phyloP scores from a whole-genome alignment of 2,329 filamentous ascomycete genomes.

The Thermomyces lanuginosus region DNA sequence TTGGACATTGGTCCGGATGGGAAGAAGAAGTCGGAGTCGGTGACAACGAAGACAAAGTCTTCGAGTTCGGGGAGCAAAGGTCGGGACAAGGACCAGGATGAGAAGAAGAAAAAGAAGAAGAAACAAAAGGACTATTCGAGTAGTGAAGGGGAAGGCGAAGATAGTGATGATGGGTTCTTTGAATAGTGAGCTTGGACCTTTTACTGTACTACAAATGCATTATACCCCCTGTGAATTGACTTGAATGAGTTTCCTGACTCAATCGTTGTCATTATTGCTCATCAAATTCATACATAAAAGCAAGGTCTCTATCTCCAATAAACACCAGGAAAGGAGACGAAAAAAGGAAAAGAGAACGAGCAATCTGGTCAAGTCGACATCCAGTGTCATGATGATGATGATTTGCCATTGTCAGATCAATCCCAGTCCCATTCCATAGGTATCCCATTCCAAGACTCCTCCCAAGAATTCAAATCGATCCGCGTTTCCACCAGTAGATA shows the following conservation, averaged over 20 bases:
- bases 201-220: slow-evolving; percentile 1
- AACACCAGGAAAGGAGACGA: too few species aligned
- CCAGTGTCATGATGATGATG: too few species aligned
- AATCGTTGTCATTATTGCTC: slow-evolving; percentile 3
- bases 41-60: too few species aligned
- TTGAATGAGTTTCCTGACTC: slow-evolving; percentile 2
- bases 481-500: too few species aligned
- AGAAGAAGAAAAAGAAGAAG: slow-evolving; percentile 6
- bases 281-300: slow-evolving; percentile 1
- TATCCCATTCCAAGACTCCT: too few species aligned
- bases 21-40: too few species aligned
- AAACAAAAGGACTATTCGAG: slow-evolving; percentile 3
- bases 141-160: slow-evolving; percentile 10
- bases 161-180: slow-evolving; percentile 28
- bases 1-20: slow-evolving; percentile 13
- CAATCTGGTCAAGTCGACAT: too few species aligned
- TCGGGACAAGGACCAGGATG: slow-evolving; percentile 6
- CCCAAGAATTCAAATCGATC: too few species aligned
- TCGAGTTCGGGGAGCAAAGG: neutral
- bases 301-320: neutral
- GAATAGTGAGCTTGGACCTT: slow-evolving; percentile 9
- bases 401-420: too few species aligned
- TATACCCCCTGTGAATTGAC: too few species aligned
- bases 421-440: too few species aligned
- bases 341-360: too few species aligned